A percentile compares a stretch with the other conserved stretches of the same genome.
Conservation (phyloP, 306 rosid species). For the Geum urbanum region DNA sequence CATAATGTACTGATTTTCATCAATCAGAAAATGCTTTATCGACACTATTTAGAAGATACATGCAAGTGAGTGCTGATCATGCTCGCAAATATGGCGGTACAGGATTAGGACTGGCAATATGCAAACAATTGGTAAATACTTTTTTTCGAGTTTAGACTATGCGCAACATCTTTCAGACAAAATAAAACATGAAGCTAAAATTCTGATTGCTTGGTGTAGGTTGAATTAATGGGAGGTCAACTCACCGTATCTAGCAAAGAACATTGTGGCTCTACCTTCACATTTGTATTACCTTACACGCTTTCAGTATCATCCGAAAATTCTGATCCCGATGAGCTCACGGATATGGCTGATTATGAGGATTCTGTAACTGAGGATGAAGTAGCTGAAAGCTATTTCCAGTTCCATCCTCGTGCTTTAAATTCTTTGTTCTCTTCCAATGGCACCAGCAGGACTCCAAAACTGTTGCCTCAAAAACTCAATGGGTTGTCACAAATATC, state of each 20-base stretch:
- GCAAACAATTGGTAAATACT: constrained; percentile 82
- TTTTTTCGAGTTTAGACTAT: background rate
- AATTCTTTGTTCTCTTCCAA: constrained; percentile 77
- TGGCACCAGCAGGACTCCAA: constrained; percentile 54
- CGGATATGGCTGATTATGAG: constrained; percentile 54
- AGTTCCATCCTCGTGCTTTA: constrained; percentile 83
- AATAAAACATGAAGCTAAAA: background rate
- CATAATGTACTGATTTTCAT: constrained; percentile 12
- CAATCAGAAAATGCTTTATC: constrained; percentile 75
- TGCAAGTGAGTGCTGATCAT: constrained; percentile 99
- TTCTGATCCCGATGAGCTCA: constrained; percentile 65
- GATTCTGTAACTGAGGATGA: constrained; percentile 45
- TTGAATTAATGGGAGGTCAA: constrained; percentile 89
- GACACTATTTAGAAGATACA: constrained; percentile 78
- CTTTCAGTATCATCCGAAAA: constrained; percentile 52
- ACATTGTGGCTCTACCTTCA: constrained; percentile 76
- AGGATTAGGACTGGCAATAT: constrained; percentile 90
- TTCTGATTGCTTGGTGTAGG: constrained; percentile 45
- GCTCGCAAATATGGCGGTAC: constrained; percentile 98
- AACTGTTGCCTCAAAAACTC: constrained; percentile 51
- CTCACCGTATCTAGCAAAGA: constrained; percentile 84
- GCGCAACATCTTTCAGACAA: background rate
- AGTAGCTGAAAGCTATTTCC: constrained; percentile 63
- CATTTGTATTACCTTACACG: constrained; percentile 82
- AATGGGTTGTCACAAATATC: constrained; percentile 42